phyloP scores from a whole-genome alignment of 306 rosid species.

The Sophora flavescens region DNA sequence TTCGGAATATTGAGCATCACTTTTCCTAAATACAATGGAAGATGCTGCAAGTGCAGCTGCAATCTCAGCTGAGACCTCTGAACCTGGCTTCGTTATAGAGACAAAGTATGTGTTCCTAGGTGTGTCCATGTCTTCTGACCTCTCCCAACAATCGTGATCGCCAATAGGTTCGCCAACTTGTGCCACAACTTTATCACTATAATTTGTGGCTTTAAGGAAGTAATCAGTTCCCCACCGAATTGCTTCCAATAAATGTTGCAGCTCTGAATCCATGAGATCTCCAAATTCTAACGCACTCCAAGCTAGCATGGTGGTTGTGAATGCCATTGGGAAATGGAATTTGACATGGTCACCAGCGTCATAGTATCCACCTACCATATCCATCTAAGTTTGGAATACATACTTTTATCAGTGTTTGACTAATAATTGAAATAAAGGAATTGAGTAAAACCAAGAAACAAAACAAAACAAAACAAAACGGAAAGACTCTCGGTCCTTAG shows the following conservation, averaged over 20 bases:
- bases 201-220: conserved; percentile 54
- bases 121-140: conserved; percentile 73
- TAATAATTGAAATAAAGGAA: conserved; percentile 1
- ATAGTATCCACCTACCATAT: conserved; percentile 66
- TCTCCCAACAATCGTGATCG: conserved; percentile 61
- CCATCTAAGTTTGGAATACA: conserved; percentile 19
- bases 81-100: conserved; percentile 17
- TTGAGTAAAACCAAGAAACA: too few relatives aligned
- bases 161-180: conserved; percentile 49
- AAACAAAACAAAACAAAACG: too few relatives aligned
- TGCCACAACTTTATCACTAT: conserved; percentile 38
- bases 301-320: conserved; percentile 53
- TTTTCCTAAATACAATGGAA: conserved; percentile 41
- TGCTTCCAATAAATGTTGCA: conserved; percentile 50
- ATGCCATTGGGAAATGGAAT: conserved; percentile 68
- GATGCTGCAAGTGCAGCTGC: conserved; percentile 65
- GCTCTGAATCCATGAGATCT: conserved; percentile 48
- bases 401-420: conserved; percentile 17
- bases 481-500: too few relatives aligned
- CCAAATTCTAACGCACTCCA: conserved; percentile 70
- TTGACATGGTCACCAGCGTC: conserved; percentile 72
- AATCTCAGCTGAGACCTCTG: conserved; percentile 55
- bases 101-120: conserved; percentile 38
- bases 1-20: conserved; percentile 32
- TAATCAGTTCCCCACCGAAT: conserved; percentile 63